Evolutionary conservation across 176 grass and related monocot genomes (phyloP), one percentile per base, ranked within the genome.

Genomic region (Coix lacrymajobi): DNA sequence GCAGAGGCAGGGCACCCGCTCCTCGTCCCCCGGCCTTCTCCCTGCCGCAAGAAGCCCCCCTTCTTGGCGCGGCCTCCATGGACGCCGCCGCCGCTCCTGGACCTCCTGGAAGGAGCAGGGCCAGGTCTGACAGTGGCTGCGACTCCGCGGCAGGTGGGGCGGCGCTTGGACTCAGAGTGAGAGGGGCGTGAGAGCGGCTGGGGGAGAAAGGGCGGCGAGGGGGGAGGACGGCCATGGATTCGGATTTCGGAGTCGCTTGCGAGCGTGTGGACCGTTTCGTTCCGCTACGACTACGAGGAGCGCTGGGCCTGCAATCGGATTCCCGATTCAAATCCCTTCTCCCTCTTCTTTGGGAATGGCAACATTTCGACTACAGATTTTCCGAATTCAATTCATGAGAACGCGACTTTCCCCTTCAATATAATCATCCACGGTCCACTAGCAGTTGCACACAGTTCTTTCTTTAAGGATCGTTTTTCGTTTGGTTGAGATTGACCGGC

Each of bases 191-290:
- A 40, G 41, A 49, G 39, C 3, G 40, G 28, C 5, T 43, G 77
- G 19, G 51, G 26, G 36, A 76, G 77, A 71, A 76, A 66, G 30
- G 69, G 41, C 54, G 71, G 43, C 19, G 77, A 12, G 77, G 32
- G 69, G 52, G 12, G 77, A 89, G 77, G 6, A 37, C 71, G 51
- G 82, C 77, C 87, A 89, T 89, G 77, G 77, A 14, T 64, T 78
- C 33, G 22, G 38, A 20, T 19, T 49, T 1, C 17, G 67, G 10
- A 29, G 16, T 32, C 38, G 36, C 19, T 66, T 6, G 52, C n/a
- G 13, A 45, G 39, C 48, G 17, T 48, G 69, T 62, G 39, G 69
- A 48, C 58, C 11, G 41, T 63, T 49, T 49, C 46, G 46, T 49
- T 49, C 46, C 15, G 46, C 46, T 49, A 4, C 45, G 45, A 7